These are phyloP conservation scores for Aspergillus sp. DNA, from an alignment of 2,329 filamentous ascomycete genomes.

Conservation along the genomic window DNA sequence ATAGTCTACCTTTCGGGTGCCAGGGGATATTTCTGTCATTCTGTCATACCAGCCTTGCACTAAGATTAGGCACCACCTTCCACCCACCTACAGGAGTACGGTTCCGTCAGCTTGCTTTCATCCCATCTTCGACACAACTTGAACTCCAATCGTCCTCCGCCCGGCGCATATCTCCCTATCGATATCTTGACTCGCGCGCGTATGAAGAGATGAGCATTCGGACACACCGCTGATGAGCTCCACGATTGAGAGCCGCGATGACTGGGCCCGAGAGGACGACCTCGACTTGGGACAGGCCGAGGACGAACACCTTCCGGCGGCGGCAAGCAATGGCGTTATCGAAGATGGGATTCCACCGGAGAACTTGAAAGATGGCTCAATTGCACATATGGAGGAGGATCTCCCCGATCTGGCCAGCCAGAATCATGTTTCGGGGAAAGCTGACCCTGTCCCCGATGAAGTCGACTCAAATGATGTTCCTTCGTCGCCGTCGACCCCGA, in stretches of 20 bases:
- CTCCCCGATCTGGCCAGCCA: constrained; percentile 26
- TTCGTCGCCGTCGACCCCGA: constrained; percentile 12
- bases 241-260: constrained; percentile 62
- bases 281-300: constrained; percentile 46
- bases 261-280: constrained; percentile 59
- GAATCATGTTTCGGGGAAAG: constrained; percentile 23
- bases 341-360: constrained; percentile 18
- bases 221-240: constrained; percentile 65
- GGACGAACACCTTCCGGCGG: constrained; percentile 29
- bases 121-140: neutral
- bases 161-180: neutral
- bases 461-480: constrained; percentile 21
- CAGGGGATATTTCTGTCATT: neutral
- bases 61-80: neutral
- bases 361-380: constrained; percentile 19
- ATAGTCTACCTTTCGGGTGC: neutral
- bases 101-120: no score
- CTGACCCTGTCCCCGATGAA: constrained; percentile 14
- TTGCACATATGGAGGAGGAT: constrained; percentile 26
- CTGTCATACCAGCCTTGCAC: neutral
- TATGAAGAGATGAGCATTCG: constrained; percentile 52
- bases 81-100: neutral
- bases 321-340: constrained; percentile 28
- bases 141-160: neutral
- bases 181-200: neutral